These are phyloP conservation scores for Serendipita sp. DNA, from an alignment of 768 basidiomycete species.

Conservation along the genomic window DNA sequence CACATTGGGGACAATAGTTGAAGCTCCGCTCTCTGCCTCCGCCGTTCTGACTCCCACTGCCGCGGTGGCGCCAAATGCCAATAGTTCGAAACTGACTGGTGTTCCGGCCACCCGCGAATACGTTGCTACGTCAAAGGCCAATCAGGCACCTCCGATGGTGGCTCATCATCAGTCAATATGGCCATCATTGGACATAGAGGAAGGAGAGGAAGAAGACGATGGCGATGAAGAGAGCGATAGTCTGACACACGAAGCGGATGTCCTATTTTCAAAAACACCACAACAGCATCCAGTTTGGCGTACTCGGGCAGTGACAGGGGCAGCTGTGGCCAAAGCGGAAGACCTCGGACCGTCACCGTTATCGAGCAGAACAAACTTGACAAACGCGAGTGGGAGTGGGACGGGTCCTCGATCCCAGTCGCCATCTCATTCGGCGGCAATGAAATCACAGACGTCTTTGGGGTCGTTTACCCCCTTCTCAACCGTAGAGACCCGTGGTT, in stretches of 20 bases:
- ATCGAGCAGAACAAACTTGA: not conserved
- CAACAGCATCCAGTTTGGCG: not conserved
- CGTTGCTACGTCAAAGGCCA: not conserved
- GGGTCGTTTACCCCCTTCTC: not conserved
- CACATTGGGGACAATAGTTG: not conserved
- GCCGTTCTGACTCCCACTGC: not conserved
- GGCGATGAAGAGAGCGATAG: not conserved
- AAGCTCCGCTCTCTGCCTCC: not conserved
- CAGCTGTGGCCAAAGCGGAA: too few species aligned
- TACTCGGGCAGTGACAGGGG: not conserved
- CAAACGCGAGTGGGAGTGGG: too few species aligned
- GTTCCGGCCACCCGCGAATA: too few species aligned
- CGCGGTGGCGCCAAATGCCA: too few species aligned
- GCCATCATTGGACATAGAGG: not conserved
- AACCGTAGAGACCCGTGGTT: not conserved
- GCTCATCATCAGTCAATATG: conserved; percentile 1
- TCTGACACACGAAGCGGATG: not conserved
- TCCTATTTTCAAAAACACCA: not conserved
- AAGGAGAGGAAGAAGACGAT: not conserved
- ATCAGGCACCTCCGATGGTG: not conserved
- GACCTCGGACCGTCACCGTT: not conserved
- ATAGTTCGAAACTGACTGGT: too few species aligned
- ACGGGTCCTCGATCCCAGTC: not conserved
- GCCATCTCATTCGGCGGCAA: not conserved
- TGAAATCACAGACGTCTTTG: not conserved